Evolutionary conservation across 768 basidiomycete species (phyloP).

Genomic region (Sarcodon sp.): DNA sequence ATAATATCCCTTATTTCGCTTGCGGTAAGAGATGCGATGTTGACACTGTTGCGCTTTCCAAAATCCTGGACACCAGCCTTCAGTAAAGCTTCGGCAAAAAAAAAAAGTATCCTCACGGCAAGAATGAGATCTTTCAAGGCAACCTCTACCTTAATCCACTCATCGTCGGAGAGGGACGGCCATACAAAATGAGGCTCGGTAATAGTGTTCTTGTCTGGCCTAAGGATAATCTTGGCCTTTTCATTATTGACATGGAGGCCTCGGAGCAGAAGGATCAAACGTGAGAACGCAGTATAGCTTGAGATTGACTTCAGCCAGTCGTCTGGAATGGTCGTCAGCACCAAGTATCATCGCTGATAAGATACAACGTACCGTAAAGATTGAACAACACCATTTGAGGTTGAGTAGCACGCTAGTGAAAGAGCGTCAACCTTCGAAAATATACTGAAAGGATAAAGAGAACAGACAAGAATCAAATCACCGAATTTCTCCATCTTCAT

Average conservation of each 20-base stretch:
- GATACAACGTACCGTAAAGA: conserved; percentile 44
- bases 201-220: conserved; percentile 93
- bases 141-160: conserved; percentile 99
- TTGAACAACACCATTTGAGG: conserved; percentile 99
- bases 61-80: conserved; percentile 52
- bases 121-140: conserved; percentile 97
- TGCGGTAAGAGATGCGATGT: conserved; percentile 92
- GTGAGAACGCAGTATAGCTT: conserved; percentile 97
- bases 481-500: conserved; percentile 99
- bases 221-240: conserved; percentile 96
- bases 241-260: conserved; percentile 98
- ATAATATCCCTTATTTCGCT: conserved; percentile 98
- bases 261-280: conserved; percentile 91
- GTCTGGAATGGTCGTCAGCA: conserved; percentile 33
- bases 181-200: conserved; percentile 98
- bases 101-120: conserved; percentile 34
- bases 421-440: conserved; percentile 1
- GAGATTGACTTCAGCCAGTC: conserved; percentile 99
- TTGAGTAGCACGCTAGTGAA: conserved; percentile 75
- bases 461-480: conserved; percentile 75
- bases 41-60: conserved; percentile 97
- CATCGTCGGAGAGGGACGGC: conserved; percentile 87
- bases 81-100: conserved; percentile 8
- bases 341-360: not conserved
- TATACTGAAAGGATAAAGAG: not conserved